Base-by-base conservation (phyloP, 805 yeast genomes). In the Metschnikowia cerradonensis region DNA sequence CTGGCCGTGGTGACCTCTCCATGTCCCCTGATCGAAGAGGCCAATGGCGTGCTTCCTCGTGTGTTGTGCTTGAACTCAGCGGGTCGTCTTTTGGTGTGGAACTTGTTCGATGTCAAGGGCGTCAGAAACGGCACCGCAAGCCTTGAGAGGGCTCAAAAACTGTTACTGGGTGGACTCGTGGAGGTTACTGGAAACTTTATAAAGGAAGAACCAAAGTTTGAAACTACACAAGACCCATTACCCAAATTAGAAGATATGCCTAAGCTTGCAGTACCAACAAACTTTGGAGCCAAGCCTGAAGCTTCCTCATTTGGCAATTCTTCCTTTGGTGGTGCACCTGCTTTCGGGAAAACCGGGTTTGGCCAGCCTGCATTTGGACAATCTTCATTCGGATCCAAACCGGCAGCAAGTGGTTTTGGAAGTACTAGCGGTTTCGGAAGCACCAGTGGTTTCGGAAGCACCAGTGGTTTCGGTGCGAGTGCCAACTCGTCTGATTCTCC, bases 61-160 rank as follows among this genome's bases (percentile, higher is more conserved):
- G 51, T 88, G 14, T 80, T 84, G 71, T 69, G 80, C 7, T 65
- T 88, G 51, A 83, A 84, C 42, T 78, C 84, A 56, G 78, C 78
- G 51, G 95, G 95, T 36, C 72, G 67, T 33, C 61, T 89, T 22
- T 66, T 81, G 39, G 73, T 79, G 3, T 87, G 92, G 86, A 78
- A 86, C 66, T 59, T 88, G 1, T 83, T 82, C 63, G 81, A 84
- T 57, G 68, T 77, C 19, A 65, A 69, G 1, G 86, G 81, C 1
- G 70, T 86, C 15, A 75, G 76, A 36, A 55, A 67, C 52, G 67
- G 33, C 23, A 33, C 41, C 4, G 50, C 51, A 5, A 51, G 54
- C 20, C 55, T 58, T 22, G 35, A 47, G n/a, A 48, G 52, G 4
- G 41, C 36, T 15, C 40, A 37, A 31, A 40, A 33, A 30, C 48